Percentiles rank a stretch among this genome's conserved stretches.
phyloP scores from a whole-genome alignment of 2,329 filamentous ascomycete species.

The Xylariaceae sp. region DNA sequence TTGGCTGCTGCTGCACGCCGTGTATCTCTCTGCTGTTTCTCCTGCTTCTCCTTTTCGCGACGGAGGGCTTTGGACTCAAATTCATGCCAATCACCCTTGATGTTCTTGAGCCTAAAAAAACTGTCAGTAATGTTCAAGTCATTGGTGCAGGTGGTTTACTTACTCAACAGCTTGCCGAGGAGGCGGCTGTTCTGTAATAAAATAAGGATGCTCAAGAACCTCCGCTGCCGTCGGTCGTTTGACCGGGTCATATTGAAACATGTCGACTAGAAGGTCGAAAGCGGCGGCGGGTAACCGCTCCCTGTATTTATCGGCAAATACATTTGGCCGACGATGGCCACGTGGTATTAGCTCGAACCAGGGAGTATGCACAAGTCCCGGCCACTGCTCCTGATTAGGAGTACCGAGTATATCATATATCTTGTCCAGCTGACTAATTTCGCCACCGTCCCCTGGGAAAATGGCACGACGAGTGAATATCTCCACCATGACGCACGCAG shows the following conservation, averaged over 20 bases:
- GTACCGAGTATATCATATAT: conserved; percentile 93
- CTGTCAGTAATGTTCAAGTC: conserved; percentile 28
- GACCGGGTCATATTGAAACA: conserved; percentile 85
- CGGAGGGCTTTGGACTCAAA: conserved; percentile 94
- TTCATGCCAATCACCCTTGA: conserved; percentile 97
- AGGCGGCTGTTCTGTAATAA: conserved; percentile 71
- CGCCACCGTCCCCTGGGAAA: conserved; percentile 92
- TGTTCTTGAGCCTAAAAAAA: conserved; percentile 57
- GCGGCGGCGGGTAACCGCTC: conserved; percentile 72
- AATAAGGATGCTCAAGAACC: conserved; percentile 83
- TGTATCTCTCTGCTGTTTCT: conserved; percentile 55
- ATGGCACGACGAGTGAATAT: conserved; percentile 93
- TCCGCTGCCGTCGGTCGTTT: conserved; percentile 78
- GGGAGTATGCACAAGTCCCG: conserved; percentile 83
- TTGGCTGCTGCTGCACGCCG: conserved; percentile 39
- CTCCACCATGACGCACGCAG: conserved; percentile 92
- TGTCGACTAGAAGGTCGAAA: conserved; percentile 72
- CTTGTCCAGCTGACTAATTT: conserved; percentile 92
- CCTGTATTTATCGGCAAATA: conserved; percentile 78
- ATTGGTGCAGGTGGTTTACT: conserved; percentile 34
- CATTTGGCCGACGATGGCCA: conserved; percentile 61
- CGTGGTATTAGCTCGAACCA: conserved; percentile 94
- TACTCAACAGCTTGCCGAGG: conserved; percentile 76
- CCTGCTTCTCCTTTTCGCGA: conserved; percentile 76
- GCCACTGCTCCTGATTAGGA: conserved; percentile 79